phyloP scores from a whole-genome alignment of 2,329 filamentous ascomycete species.

The Thielaviopsis euricoi region DNA sequence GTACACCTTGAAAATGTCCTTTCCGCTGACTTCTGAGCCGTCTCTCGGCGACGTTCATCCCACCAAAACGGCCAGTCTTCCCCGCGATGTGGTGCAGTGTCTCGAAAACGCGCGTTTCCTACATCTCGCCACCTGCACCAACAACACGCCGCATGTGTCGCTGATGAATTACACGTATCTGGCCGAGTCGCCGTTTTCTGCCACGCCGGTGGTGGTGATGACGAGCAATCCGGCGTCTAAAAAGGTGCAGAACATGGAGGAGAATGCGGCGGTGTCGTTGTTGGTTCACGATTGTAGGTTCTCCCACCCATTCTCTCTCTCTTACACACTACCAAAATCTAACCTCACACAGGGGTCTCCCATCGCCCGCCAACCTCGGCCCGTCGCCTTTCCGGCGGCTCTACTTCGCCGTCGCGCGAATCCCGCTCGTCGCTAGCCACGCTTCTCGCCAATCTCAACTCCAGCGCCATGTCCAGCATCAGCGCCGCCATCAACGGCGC shows the following conservation, averaged over 20 bases:
- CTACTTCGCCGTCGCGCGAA: conserved; percentile 36
- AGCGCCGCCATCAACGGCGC: conserved; percentile 86
- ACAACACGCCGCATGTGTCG: conserved; percentile 76
- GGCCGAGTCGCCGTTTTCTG: conserved; percentile 52
- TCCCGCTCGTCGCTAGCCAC: conserved; percentile 61
- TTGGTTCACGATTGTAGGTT: conserved; percentile 77
- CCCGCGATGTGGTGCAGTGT: conserved; percentile 73
- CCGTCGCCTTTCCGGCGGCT: conserved; percentile 41
- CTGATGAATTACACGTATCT: conserved; percentile 99
- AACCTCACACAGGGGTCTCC: conserved; percentile 48
- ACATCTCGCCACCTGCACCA: conserved; percentile 79
- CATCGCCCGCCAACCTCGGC: conserved; percentile 68
- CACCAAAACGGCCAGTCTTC: conserved; percentile 52
- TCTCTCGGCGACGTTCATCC: conserved; percentile 59
- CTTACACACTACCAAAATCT: too few relatives aligned
- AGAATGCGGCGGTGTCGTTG: conserved; percentile 76
- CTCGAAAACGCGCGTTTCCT: conserved; percentile 93
- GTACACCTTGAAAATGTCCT: too few relatives aligned
- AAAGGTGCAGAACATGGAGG: conserved; percentile 65
- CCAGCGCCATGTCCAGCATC: conserved; percentile 71
- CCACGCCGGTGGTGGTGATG: conserved; percentile 79
- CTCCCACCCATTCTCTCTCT: background rate
- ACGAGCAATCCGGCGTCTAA: conserved; percentile 68
- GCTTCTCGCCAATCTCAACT: conserved; percentile 81
- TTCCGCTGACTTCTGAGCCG: conserved; percentile 58